Evolutionary conservation across 106 monocot species (phyloP), one percentile per base, ranked within the genome.

Genomic region (Alisma plantagoaquatica): DNA sequence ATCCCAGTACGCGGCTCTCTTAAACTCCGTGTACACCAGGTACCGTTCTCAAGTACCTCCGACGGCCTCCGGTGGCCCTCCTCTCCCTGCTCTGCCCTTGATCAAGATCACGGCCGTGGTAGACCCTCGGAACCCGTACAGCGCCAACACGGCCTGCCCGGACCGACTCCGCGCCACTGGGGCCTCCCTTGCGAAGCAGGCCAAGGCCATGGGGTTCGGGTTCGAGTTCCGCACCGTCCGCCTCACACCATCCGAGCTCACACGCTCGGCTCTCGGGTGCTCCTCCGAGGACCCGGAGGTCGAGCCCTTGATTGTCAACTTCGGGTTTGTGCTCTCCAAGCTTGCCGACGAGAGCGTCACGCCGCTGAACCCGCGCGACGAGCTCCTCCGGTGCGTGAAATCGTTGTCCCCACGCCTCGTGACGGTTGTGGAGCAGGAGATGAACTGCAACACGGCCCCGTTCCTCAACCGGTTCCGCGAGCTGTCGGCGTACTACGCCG

Each of bases 311-410:
- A 82, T 69, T 1, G 87, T 87, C 8, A 87, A 82, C 74, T 63
- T 87, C 23, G 62, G 82, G 11, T 87, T 75, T 64, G 41, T 65
- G 23, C 78, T 87, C 18, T 73, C 74, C n/a, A 59, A 71, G 19
- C 43, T 87, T n/a, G 67, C 87, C 9, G 87, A 87, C 59, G 87
- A 87, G 66, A 82, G 82, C 75, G 87, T 87, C n/a, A 67, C 87
- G 3, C 78, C 82, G 24, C 68, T 68, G 38, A 87, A 87, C 63
- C 87, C 87, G 1, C 82, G 87, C 9, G 87, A 87, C 66, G 77
- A 87, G 61, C 66, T 82, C 16, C 75, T 87, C 24, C 77, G 87
- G 31, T 68, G 69, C 9, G 87, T 82, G 27, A 69, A 54, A 30
- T 44, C 66, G 2, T 69, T 87, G 14, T 28, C 56, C 15, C 82